Evolutionary conservation across 805 yeast genomes (phyloP).

Genomic region (Candida tallmaniae): DNA sequence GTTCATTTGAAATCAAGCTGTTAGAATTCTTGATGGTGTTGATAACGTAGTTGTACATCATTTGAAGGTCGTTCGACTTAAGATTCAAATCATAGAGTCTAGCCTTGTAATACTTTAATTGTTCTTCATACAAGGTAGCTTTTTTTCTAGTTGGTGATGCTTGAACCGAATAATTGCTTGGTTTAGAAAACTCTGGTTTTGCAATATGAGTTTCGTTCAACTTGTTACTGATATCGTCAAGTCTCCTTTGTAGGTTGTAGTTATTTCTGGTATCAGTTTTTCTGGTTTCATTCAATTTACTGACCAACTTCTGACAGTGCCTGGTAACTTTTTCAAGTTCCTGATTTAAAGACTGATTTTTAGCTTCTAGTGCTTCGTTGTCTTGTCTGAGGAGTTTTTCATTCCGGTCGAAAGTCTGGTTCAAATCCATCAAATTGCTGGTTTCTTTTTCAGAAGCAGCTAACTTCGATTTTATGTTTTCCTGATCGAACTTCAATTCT

Average conservation of each 20-base stretch:
- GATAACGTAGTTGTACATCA: slow-evolving; percentile 30
- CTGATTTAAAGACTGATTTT: slow-evolving; percentile 20
- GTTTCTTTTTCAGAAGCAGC: slow-evolving; percentile 20
- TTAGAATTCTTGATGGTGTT: slow-evolving; percentile 26
- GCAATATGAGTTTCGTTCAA: slow-evolving; percentile 21
- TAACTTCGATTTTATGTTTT: slow-evolving; percentile 15
- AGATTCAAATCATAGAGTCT: slow-evolving; percentile 42
- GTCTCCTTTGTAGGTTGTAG: slow-evolving; percentile 15
- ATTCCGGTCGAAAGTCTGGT: slow-evolving; percentile 26
- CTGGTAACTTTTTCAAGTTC: slow-evolving; percentile 27
- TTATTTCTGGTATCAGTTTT: slow-evolving; percentile 9
- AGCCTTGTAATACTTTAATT: slow-evolving; percentile 43
- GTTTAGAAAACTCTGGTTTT: slow-evolving; percentile 6
- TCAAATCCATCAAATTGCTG: slow-evolving; percentile 20
- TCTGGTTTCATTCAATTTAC: slow-evolving; percentile 17
- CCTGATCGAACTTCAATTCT: slow-evolving; percentile 3
- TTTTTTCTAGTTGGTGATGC: neutral
- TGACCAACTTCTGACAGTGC: slow-evolving; percentile 27
- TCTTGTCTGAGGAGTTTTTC: slow-evolving; percentile 24
- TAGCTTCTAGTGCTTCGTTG: slow-evolving; percentile 24
- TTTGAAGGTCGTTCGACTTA: slow-evolving; percentile 28
- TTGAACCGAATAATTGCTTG: neutral
- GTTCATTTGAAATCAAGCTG: slow-evolving; percentile 16
- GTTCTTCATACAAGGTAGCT: slow-evolving; percentile 20
- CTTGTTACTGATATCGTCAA: slow-evolving; percentile 24